These are phyloP conservation scores for Fusarium chaquense DNA, from an alignment of 2,329 filamentous ascomycete genomes.

Conservation along the genomic window DNA sequence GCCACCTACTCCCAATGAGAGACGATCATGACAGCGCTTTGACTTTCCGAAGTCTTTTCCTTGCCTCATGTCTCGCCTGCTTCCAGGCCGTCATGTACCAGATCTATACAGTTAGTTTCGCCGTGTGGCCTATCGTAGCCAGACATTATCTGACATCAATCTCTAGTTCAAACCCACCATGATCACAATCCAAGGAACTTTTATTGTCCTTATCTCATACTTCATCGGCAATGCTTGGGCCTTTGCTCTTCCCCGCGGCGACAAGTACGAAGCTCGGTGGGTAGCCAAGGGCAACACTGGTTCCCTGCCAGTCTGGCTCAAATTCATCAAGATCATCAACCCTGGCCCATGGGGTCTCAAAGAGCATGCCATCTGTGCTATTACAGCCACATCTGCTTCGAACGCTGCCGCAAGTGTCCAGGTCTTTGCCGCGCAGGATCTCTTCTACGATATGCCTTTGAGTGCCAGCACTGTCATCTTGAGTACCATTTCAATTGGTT, in stretches of 20 bases:
- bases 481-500: slow-evolving; percentile 63
- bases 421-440: slow-evolving; percentile 62
- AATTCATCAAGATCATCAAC: slow-evolving; percentile 61
- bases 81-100: slow-evolving; percentile 68
- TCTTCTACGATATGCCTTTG: slow-evolving; percentile 64
- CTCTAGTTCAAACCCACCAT: slow-evolving; percentile 64
- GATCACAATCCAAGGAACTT: slow-evolving; percentile 63
- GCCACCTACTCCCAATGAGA: slow-evolving; percentile 62
- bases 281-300: slow-evolving; percentile 56
- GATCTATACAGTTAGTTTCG: slow-evolving; percentile 62
- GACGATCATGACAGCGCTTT: slow-evolving; percentile 65
- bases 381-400: slow-evolving; percentile 66
- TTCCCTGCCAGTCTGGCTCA: slow-evolving; percentile 57
- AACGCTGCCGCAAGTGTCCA: slow-evolving; percentile 58
- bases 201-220: slow-evolving; percentile 69
- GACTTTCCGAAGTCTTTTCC: slow-evolving; percentile 65
- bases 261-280: slow-evolving; percentile 62
- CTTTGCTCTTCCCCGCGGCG: slow-evolving; percentile 61
- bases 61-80: slow-evolving; percentile 62
- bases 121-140: neutral
- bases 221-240: slow-evolving; percentile 61
- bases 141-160: neutral
- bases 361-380: slow-evolving; percentile 66
- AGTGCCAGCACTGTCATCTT: slow-evolving; percentile 61
- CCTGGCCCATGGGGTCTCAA: slow-evolving; percentile 65